Evolutionary conservation across 805 yeast genomes (phyloP).

Genomic region (Trichomonascus vanleenenianus): DNA sequence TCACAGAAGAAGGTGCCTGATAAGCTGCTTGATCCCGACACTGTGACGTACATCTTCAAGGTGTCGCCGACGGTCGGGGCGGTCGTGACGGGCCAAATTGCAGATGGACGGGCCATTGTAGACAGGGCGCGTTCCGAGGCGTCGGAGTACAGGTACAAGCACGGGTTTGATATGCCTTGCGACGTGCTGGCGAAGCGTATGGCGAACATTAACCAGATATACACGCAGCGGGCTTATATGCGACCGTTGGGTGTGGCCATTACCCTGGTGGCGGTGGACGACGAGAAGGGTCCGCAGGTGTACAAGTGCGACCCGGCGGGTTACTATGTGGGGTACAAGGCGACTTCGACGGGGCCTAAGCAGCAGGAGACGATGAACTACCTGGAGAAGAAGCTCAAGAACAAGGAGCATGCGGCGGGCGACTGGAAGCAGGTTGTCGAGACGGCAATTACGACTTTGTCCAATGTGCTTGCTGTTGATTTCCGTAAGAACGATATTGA

Average conservation of each 20-base stretch:
- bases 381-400: conserved; percentile 84
- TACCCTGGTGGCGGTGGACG: conserved; percentile 83
- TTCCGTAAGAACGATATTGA: conserved; percentile 91
- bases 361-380: conserved; percentile 91
- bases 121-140: conserved; percentile 91
- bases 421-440: conserved; percentile 88
- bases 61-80: conserved; percentile 79
- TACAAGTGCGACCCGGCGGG: conserved; percentile 98
- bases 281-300: conserved; percentile 80
- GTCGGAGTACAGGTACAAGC: conserved; percentile 86
- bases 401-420: conserved; percentile 59
- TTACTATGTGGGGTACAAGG: conserved; percentile 82
- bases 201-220: conserved; percentile 92
- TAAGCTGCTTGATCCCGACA: conserved; percentile 77
- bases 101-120: conserved; percentile 90
- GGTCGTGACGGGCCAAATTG: conserved; percentile 84
- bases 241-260: conserved; percentile 94
- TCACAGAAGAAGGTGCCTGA: conserved; percentile 97
- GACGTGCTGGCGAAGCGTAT: conserved; percentile 87
- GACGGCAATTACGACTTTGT: conserved; percentile 76
- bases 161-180: conserved; percentile 95
- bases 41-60: conserved; percentile 79
- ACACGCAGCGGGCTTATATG: conserved; percentile 98
- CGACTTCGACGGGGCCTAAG: conserved; percentile 93
- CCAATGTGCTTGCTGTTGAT: conserved; percentile 84